A percentile compares a stretch with the other conserved stretches of the same genome.
phyloP scores from a whole-genome alignment of 1,284 basidiomycete species.

The Tausonia pullulans region DNA sequence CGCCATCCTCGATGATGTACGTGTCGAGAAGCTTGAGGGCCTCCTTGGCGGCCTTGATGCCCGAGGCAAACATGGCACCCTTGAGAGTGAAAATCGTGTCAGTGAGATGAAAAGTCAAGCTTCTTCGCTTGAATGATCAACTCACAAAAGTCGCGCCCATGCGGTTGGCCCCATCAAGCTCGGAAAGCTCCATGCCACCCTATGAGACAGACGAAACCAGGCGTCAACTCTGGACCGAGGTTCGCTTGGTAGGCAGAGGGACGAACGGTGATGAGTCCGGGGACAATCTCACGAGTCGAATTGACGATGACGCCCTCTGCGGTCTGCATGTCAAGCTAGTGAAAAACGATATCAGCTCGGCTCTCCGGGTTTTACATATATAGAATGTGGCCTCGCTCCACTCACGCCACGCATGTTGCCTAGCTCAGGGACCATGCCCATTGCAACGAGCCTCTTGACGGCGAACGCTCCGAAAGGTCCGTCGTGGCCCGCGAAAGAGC shows the following conservation, averaged over 20 bases:
- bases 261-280: constrained; percentile 55
- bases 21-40: constrained; percentile 53
- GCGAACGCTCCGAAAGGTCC: constrained; percentile 78
- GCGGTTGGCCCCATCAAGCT: constrained; percentile 68
- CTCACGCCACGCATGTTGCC: constrained; percentile 56
- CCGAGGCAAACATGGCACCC: constrained; percentile 61
- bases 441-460: constrained; percentile 67
- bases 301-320: constrained; percentile 62
- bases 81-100: not conserved
- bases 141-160: constrained; percentile 55
- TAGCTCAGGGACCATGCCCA: constrained; percentile 61
- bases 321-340: constrained; percentile 50
- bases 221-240: not conserved
- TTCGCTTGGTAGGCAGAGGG: constrained; percentile 21
- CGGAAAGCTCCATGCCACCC: constrained; percentile 69
- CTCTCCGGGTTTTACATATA: constrained; percentile 15
- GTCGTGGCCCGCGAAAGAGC: constrained; percentile 44
- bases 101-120: constrained; percentile 40
- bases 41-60: constrained; percentile 64
- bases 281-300: constrained; percentile 64
- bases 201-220: constrained; percentile 3
- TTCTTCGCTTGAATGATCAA: not conserved
- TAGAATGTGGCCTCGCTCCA: constrained; percentile 19
- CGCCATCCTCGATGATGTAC: constrained; percentile 52
- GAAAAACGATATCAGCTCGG: constrained; percentile 13